Evolutionary conservation across 1,284 basidiomycete genomes (phyloP).

Genomic region (Testicularia cyperi): DNA sequence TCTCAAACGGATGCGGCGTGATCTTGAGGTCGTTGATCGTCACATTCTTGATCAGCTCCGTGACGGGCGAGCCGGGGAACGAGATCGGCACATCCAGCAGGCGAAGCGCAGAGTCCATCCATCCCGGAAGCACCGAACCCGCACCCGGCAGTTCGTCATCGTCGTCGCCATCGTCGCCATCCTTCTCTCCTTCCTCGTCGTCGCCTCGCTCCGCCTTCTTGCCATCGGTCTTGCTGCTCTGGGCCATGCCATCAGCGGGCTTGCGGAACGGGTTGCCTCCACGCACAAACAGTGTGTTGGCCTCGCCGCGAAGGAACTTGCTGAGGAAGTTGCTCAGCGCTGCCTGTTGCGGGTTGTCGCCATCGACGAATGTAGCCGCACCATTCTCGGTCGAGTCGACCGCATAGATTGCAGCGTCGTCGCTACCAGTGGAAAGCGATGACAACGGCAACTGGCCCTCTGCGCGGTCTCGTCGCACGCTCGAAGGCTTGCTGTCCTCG

Average conservation of each 20-base stretch:
- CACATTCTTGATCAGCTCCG: constrained; percentile 55
- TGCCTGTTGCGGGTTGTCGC: constrained; percentile 34
- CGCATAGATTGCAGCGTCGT: no score
- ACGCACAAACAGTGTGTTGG: constrained; percentile 49
- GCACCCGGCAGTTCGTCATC: constrained; percentile 33
- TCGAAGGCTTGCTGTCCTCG: constrained; percentile 5
- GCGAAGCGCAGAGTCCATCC: constrained; percentile 47
- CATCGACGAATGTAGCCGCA: not conserved
- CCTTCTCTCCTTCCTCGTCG: no score
- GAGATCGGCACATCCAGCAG: constrained; percentile 45
- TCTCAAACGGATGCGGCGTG: constrained; percentile 49
- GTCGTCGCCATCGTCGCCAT: no score
- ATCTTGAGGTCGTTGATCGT: constrained; percentile 53
- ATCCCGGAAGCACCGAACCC: constrained; percentile 43
- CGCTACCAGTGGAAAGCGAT: no score
- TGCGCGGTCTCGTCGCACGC: no score
- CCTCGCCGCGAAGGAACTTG: constrained; percentile 49
- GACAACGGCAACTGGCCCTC: no score
- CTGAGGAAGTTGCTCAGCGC: constrained; percentile 52
- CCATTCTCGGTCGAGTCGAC: not conserved
- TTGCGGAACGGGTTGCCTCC: constrained; percentile 48
- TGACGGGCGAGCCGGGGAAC: constrained; percentile 53
- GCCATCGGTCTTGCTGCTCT: not conserved
- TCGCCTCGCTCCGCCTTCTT: no score
- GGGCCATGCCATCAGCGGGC: not conserved